Percentiles rank a stretch among this genome's conserved stretches.
These are phyloP conservation scores for Pulveroboletus sp. DNA, from an alignment of 768 basidiomycete species.

Conservation along the genomic window DNA sequence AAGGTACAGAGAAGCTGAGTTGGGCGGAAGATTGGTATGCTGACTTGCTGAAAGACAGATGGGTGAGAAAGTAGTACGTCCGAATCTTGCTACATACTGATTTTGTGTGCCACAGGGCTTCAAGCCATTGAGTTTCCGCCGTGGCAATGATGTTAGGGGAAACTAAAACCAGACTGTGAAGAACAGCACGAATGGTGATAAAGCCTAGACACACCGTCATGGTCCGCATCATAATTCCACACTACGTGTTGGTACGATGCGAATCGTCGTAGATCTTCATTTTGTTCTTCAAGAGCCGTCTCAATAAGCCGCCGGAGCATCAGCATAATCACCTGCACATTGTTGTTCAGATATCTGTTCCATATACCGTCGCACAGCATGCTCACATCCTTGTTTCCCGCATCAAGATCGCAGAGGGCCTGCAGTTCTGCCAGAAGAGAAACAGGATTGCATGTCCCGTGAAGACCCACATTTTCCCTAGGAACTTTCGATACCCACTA, in stretches of 20 bases:
- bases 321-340: constrained; percentile 14
- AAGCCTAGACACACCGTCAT: constrained; percentile 35
- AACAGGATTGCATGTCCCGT: constrained; percentile 11
- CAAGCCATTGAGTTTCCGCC: constrained; percentile 49
- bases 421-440: constrained; percentile 29
- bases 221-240: constrained; percentile 44
- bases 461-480: not conserved
- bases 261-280: constrained; percentile 42
- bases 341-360: not conserved
- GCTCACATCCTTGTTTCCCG: constrained; percentile 18
- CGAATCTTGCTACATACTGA: constrained; percentile 8
- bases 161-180: constrained; percentile 25
- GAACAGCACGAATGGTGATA: not conserved
- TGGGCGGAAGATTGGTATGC: constrained; percentile 47
- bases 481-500: constrained; percentile 18
- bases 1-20: constrained; percentile 38
- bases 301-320: constrained; percentile 38
- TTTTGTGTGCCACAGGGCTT: constrained; percentile 42
- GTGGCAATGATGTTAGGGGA: constrained; percentile 30
- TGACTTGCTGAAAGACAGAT: constrained; percentile 15
- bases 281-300: constrained; percentile 33
- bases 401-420: constrained; percentile 13
- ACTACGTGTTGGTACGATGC: constrained; percentile 55
- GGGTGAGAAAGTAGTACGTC: not conserved
- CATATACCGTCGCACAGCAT: not conserved